Evolutionary conservation across 2,329 filamentous ascomycete genomes (phyloP), one percentile per base, ranked within the genome.

Genomic region (Cytospora piceicola): DNA sequence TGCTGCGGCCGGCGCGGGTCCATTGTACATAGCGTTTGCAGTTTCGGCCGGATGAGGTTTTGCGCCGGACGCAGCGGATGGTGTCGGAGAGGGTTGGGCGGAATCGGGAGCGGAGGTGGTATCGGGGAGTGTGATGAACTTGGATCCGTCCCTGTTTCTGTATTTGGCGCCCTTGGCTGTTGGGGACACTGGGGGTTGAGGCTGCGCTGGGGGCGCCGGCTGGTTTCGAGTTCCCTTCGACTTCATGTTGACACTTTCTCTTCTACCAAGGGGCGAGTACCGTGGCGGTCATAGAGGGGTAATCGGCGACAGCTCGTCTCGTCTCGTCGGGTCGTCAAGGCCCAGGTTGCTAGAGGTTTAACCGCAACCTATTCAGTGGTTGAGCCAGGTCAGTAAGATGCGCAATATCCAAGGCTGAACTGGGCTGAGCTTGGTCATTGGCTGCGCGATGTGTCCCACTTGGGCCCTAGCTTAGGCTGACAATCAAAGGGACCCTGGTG

Each of bases 91-190:
- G 62, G 83, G 81, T 70, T 84, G 82, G 54, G 84, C 82, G 22
- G 83, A 81, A 64, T 86, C 83, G 36, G 65, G 64, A 61, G 60
- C 59, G 69, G 82, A 76, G 61, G 76, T 82, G 59, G 78, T 77
- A 42, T 78, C 79, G 34, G 87, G 86, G 17, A 89, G 83, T 53
- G 85, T 88, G 74, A 89, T 89, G 76, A 87, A 87, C 78, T 90
- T 90, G 68, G 87, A 88, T 66, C 87, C 87, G 79, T 90, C 87
- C 75, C 89, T 89, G 73, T 88, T 89, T 67, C 83, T 86, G 74
- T 89, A 88, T 72, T 88, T 89, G 32, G 87, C 82, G 65, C 76
- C 71, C 74, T 82, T 84, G 58, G 79, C 78, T 67, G 79, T 80
- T 61, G 85, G 82, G 67, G 85, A 85, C 70, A 81, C 75, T 72